Evolutionary conservation across 176 grass and related monocot species (phyloP), one percentile per base, ranked within the genome.

Genomic region (Pharus latifolius): DNA sequence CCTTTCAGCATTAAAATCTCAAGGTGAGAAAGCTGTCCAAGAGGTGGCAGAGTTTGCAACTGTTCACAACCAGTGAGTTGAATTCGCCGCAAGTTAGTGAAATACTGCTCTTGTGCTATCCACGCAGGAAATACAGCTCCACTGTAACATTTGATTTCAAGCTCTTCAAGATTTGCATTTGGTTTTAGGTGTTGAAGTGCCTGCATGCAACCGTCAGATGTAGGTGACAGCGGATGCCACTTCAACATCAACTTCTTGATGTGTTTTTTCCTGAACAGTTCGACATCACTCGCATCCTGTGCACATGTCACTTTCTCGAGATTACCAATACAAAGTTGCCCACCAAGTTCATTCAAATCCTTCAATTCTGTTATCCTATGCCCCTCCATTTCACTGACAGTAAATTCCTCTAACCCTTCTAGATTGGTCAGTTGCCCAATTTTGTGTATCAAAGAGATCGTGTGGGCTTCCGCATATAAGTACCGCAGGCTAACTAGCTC

Each of bases 361-460:
- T 58, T 85, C 15, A 85, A 56, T 63, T 85, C 60, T 31, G 35
- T 73, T 44, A 85, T 79, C 51, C 3, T 68, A 49, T 73, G 20
- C 18, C 82, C 82, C 6, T 84, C 44, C 22, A 15, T 42, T 24
- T 23, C 35, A 58, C 59, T 12, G 7, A 85, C 54, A 74, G 42
- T 26, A 33, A 85, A 85, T 64, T 55, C 64, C 3, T 84, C 54
- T 19, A 84, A 32, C 31, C 38, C 53, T 72, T 72, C 65, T 2
- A 78, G 81, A 17, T 56, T 63, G 33, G 73, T 71, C 13, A 78
- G 73, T 37, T 78, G 40, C 24, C 81, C 81, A 26, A 84, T 78
- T 29, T 60, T 60, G 57, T 45, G 46, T 78, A 84, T 71, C 11
- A 84, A 35, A 50, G 53, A 48, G 15, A 77, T 5, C 11, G 65